phyloP scores from a whole-genome alignment of 2,329 filamentous ascomycete genomes.

The Neonectria punicea region DNA sequence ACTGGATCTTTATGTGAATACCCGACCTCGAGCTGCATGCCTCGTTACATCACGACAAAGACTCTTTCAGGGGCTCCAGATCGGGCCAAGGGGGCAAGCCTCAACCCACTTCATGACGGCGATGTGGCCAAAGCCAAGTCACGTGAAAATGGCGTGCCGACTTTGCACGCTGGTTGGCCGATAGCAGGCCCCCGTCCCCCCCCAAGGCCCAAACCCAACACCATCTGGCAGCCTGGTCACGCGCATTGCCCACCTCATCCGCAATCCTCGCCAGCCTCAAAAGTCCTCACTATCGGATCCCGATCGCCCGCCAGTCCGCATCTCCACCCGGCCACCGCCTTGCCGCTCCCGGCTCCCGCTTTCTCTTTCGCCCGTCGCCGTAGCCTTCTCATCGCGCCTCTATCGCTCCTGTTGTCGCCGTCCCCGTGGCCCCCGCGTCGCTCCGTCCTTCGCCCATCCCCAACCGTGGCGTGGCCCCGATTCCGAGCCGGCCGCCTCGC shows the following conservation, averaged over 20 bases:
- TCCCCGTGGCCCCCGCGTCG: conserved; percentile 17
- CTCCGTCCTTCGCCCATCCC: conserved; percentile 30
- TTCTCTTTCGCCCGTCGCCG: conserved; percentile 29
- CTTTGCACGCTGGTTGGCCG: conserved; percentile 27
- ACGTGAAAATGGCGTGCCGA: conserved; percentile 21
- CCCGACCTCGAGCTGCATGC: neutral
- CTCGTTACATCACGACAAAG: conserved; percentile 14
- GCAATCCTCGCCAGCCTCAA: conserved; percentile 47
- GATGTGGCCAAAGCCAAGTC: conserved; percentile 33
- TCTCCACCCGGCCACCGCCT: conserved; percentile 30
- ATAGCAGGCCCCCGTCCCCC: conserved; percentile 26
- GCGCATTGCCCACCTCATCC: conserved; percentile 51
- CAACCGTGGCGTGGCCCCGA: conserved; percentile 39
- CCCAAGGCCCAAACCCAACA: conserved; percentile 44
- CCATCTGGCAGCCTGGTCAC: conserved; percentile 50
- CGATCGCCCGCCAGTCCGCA: conserved; percentile 32
- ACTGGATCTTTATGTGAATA: neutral
- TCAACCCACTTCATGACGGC: conserved; percentile 21
- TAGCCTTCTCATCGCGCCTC: conserved; percentile 32
- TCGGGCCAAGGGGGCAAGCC: conserved; percentile 33
- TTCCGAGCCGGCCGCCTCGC: conserved; percentile 30
- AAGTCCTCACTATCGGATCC: conserved; percentile 41
- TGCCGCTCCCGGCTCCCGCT: conserved; percentile 28
- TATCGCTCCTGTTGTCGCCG: conserved; percentile 25
- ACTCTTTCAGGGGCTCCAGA: conserved; percentile 25